phyloP scores from a whole-genome alignment of 2,329 filamentous ascomycete species.

The Aspergillus costaricaensis region DNA sequence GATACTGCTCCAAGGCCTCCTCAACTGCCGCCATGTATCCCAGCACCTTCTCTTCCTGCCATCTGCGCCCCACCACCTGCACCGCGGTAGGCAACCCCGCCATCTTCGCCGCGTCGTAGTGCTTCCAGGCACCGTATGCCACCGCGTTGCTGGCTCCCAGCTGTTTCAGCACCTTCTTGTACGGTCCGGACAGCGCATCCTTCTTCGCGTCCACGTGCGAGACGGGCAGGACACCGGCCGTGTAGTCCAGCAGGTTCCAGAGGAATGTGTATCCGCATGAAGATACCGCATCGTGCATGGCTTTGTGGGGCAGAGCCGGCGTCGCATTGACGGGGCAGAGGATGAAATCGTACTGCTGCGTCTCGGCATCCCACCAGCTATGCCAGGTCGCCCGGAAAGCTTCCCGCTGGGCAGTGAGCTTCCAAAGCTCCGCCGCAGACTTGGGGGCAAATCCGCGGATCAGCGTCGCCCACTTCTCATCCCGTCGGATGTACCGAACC shows the following conservation, averaged over 20 bases:
- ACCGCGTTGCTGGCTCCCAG: slow-evolving; percentile 69
- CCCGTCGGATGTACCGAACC: slow-evolving; percentile 78
- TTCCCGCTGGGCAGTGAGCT: slow-evolving; percentile 75
- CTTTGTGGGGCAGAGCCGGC: slow-evolving; percentile 81
- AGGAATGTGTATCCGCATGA: slow-evolving; percentile 92
- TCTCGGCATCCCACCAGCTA: slow-evolving; percentile 75
- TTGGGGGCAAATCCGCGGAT: slow-evolving; percentile 73
- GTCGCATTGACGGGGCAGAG: slow-evolving; percentile 86
- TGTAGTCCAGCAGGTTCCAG: slow-evolving; percentile 91
- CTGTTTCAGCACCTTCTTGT: slow-evolving; percentile 37
- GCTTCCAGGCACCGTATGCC: slow-evolving; percentile 78
- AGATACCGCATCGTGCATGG: slow-evolving; percentile 81
- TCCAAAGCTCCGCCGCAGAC: slow-evolving; percentile 77
- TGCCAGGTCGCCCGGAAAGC: slow-evolving; percentile 76
- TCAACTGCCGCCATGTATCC: slow-evolving; percentile 78
- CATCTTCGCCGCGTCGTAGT: slow-evolving; percentile 82
- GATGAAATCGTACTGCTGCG: slow-evolving; percentile 74
- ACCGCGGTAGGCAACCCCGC: slow-evolving; percentile 83
- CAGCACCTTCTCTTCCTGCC: slow-evolving; percentile 87
- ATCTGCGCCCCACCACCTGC: slow-evolving; percentile 74
- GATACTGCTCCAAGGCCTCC: slow-evolving; percentile 62
- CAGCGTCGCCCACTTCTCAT: slow-evolving; percentile 76
- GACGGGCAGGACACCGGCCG: slow-evolving; percentile 77
- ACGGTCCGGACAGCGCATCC: slow-evolving; percentile 61
- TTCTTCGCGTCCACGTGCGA: slow-evolving; percentile 77